Conservation (phyloP, 371 early-diverging fungal species). For the Catenaria anguillulae region DNA sequence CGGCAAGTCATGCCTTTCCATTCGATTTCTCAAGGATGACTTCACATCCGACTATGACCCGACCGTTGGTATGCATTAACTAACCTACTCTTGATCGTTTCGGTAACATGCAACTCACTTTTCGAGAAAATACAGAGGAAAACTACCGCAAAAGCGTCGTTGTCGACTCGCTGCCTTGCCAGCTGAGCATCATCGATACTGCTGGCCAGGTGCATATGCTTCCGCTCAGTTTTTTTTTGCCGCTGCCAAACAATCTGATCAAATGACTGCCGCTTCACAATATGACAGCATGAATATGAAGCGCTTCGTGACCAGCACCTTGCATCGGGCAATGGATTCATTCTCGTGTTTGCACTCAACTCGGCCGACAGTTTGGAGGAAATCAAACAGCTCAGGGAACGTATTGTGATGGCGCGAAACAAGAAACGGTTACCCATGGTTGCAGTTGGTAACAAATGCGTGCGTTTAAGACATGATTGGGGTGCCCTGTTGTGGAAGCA, state of each 20-base stretch:
- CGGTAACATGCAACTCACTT: too few species aligned
- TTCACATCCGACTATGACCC: slow-evolving; percentile 40
- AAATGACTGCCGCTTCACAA: background rate
- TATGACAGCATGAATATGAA: slow-evolving; percentile 34
- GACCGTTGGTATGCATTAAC: slow-evolving; percentile 33
- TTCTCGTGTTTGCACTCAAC: slow-evolving; percentile 37
- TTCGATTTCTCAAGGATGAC: slow-evolving; percentile 39
- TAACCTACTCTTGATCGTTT: too few species aligned
- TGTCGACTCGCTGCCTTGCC: slow-evolving; percentile 22
- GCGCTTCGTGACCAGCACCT: slow-evolving; percentile 35
- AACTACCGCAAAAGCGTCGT: slow-evolving; percentile 34
- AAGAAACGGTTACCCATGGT: slow-evolving; percentile 34
- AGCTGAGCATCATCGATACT: slow-evolving; percentile 35
- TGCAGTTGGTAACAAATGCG: slow-evolving; percentile 38
- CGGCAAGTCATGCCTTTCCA: slow-evolving; percentile 41
- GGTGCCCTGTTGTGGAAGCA: background rate
- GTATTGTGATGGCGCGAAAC: slow-evolving; percentile 32
- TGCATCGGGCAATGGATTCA: slow-evolving; percentile 32
- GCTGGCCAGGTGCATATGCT: slow-evolving; percentile 40
- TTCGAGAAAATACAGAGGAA: slow-evolving; percentile 29
- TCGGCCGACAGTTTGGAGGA: slow-evolving; percentile 31
- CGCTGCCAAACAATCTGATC: too few species aligned
- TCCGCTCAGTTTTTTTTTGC: too few species aligned
- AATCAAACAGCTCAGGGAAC: slow-evolving; percentile 32
- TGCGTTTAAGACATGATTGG: too few species aligned